Evolutionary conservation across 2,329 filamentous ascomycete genomes (phyloP).

Genomic region (Pestalotiopsis sp.): DNA sequence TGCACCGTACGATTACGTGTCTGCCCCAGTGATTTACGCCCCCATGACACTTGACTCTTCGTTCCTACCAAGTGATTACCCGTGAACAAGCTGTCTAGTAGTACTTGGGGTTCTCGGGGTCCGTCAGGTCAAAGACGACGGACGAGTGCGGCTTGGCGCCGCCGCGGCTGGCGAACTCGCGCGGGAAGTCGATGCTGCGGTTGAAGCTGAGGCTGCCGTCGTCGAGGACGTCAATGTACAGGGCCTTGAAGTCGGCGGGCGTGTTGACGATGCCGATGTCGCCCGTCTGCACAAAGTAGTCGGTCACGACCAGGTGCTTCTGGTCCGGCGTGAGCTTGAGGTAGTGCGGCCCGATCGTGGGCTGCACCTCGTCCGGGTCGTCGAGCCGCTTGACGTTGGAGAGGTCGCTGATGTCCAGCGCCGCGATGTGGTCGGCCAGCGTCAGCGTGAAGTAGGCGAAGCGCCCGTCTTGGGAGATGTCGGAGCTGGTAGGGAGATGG

Average conservation of each 20-base stretch:
- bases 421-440: slow-evolving; percentile 63
- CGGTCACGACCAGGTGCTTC: slow-evolving; percentile 66
- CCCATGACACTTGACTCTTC: no score
- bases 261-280: slow-evolving; percentile 64
- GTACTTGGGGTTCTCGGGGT: slow-evolving; percentile 52
- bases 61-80: no score
- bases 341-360: slow-evolving; percentile 64
- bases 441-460: slow-evolving; percentile 63
- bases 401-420: slow-evolving; percentile 64
- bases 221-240: slow-evolving; percentile 60
- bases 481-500: slow-evolving; percentile 39
- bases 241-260: slow-evolving; percentile 62
- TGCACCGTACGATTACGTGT: no score
- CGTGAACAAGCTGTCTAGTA: slow-evolving; percentile 34
- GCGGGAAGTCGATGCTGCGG: slow-evolving; percentile 58
- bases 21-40: no score
- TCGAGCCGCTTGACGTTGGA: slow-evolving; percentile 63
- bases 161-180: slow-evolving; percentile 55
- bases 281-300: slow-evolving; percentile 67
- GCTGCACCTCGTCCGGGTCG: slow-evolving; percentile 59
- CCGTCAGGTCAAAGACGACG: slow-evolving; percentile 46
- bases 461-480: slow-evolving; percentile 60
- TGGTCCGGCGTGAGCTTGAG: slow-evolving; percentile 66
- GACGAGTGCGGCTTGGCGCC: slow-evolving; percentile 60
- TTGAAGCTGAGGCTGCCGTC: slow-evolving; percentile 62